Base-by-base conservation (phyloP, 768 basidiomycete genomes). In the Hydnum rufescens region DNA sequence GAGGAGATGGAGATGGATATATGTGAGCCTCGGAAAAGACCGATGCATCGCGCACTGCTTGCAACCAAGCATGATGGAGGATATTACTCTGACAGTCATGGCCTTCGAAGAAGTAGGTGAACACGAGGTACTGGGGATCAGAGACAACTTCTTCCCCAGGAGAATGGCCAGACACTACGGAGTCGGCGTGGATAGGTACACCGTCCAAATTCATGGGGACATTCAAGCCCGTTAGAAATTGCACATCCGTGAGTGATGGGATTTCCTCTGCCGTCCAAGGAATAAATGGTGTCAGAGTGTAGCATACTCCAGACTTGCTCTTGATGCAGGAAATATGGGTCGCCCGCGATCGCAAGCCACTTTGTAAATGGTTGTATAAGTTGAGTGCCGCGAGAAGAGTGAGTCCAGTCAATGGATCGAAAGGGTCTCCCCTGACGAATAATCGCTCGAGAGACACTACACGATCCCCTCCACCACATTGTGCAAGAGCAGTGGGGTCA, bases 401-500 rank as follows among this genome's bases (percentile, higher is more conserved):
- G 13, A 39, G 36, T 13, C 13, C 36, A 22, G 13, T 39, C 13
- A 39, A 22, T n/a, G n/a, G n/a, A n/a, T n/a, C n/a, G n/a, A n/a
- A n/a, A n/a, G n/a, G n/a, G 22, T 39, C 36, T 39, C 36, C 36
- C 22, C 22, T 13, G 1, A 39, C 36, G 36, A 39, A 90, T 69
- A 47, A 13, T 47, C 44, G 44, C 26, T 47, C 44, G 26, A 47
- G 13, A 28, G 44, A 47, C 44, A 86, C 78, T 18, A 89, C 65
- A 5, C 82, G 78, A 43, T 76, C 71, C 32, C 78, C 78, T 46
- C 70, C 70, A 19, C 75, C 74, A 59, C 86, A 89, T 57, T 78
- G 74, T 2, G 80, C 80, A 22, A 77, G 75, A 42, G 77, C 73
- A 28, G 83, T 68, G 25, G 81, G 74, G 62, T 87, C 84, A 53